Conservation (phyloP, 164 flowering plant species). For the Houttuynia cordata region DNA sequence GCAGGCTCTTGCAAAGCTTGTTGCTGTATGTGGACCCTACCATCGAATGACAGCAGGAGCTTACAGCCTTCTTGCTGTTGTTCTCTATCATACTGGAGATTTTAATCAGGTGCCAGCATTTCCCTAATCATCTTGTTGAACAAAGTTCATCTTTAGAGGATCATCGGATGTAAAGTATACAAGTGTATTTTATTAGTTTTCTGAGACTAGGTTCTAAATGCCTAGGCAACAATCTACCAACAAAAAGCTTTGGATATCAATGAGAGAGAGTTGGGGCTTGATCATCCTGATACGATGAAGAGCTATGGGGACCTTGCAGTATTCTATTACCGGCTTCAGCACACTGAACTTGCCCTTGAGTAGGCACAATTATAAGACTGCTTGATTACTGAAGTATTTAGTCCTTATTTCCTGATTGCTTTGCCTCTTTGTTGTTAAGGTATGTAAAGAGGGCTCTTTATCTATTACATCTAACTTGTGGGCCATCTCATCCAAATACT, state of each 20-base stretch:
- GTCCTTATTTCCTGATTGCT: neutral
- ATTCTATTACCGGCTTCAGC: slow-evolving; percentile 96
- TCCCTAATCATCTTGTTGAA: neutral
- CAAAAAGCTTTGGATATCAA: slow-evolving; percentile 97
- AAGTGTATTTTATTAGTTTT: neutral
- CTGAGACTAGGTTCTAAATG: neutral
- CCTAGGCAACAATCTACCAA: slow-evolving; percentile 95
- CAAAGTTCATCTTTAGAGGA: neutral
- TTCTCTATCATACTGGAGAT: slow-evolving; percentile 96
- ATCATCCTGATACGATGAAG: slow-evolving; percentile 99
- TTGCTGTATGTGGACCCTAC: slow-evolving; percentile 97
- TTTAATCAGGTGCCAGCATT: slow-evolving; percentile 68
- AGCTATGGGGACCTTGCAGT: slow-evolving; percentile 99
- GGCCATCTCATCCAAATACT: slow-evolving; percentile 99
- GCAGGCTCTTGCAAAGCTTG: slow-evolving; percentile 91
- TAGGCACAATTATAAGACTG: slow-evolving; percentile 19
- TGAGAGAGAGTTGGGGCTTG: slow-evolving; percentile 96
- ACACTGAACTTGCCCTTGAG: slow-evolving; percentile 96
- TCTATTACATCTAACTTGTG: slow-evolving; percentile 92
- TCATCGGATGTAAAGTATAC: neutral
- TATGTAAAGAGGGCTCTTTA: slow-evolving; percentile 95
- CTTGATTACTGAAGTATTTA: neutral
- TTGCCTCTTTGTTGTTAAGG: slow-evolving; percentile 26
- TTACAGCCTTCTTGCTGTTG: slow-evolving; percentile 96
- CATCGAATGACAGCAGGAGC: slow-evolving; percentile 99